These are phyloP conservation scores for Polyplosphaeria fusca DNA, from an alignment of 495 filamentous ascomycete species.

Conservation along the genomic window DNA sequence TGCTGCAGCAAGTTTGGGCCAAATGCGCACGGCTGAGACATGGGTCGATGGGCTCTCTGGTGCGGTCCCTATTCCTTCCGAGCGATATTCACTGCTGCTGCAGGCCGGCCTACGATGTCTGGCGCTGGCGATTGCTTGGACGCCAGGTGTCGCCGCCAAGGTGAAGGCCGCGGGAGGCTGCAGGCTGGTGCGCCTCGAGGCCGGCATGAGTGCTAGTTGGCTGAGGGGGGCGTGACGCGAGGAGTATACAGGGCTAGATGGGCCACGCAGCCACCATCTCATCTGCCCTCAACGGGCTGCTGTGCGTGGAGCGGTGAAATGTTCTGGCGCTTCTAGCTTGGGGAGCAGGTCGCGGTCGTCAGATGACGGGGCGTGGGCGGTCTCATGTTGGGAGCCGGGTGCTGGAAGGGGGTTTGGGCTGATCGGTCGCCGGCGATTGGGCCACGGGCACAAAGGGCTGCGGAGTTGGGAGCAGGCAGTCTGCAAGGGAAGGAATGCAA, in stretches of 20 bases:
- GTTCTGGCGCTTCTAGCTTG: constrained; percentile 4
- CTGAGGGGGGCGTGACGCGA: constrained; percentile 26
- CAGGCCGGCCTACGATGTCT: constrained; percentile 21
- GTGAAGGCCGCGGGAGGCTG: constrained; percentile 31
- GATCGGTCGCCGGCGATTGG: constrained; percentile 16
- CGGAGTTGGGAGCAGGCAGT: constrained; percentile 10
- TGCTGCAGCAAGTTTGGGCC: constrained; percentile 3
- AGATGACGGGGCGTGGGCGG: constrained; percentile 12
- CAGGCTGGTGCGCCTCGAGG: constrained; percentile 14
- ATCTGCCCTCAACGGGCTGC: constrained; percentile 28
- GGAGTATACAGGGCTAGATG: constrained; percentile 16
- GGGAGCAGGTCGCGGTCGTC: constrained; percentile 1
- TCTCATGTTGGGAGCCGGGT: constrained; percentile 24
- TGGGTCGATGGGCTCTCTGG: not conserved
- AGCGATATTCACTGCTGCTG: constrained; percentile 28
- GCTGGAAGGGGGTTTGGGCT: constrained; percentile 9
- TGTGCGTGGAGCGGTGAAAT: constrained; percentile 16
- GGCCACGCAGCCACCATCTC: constrained; percentile 30
- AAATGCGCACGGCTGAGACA: constrained; percentile 19
- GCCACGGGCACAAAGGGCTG: constrained; percentile 3
- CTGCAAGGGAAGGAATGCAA: constrained; percentile 25
- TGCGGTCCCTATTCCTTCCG: constrained; percentile 26
- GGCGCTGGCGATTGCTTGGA: constrained; percentile 21
- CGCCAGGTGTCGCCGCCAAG: constrained; percentile 18
- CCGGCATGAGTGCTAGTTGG: constrained; percentile 25